phyloP scores from a whole-genome alignment of 2,329 filamentous ascomycete genomes.

The Fusarium buxicola region DNA sequence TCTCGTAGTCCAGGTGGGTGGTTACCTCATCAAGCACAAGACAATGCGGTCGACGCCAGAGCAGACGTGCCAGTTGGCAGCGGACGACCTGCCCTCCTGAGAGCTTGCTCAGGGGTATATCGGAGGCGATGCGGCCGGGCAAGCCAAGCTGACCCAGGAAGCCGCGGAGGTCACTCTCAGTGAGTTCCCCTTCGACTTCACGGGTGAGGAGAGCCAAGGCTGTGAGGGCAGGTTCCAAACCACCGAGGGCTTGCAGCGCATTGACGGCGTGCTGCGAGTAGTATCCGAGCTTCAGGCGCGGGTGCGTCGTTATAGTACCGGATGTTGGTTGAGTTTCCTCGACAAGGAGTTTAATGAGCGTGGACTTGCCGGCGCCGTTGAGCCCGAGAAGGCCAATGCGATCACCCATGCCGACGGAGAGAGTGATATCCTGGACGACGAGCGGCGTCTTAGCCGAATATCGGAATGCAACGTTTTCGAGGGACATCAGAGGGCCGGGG shows the following conservation, averaged over 20 bases:
- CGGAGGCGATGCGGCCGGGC: constrained; percentile 75
- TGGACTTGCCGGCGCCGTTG: constrained; percentile 87
- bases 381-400: constrained; percentile 81
- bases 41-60: constrained; percentile 76
- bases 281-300: constrained; percentile 77
- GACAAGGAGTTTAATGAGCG: constrained; percentile 78
- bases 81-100: constrained; percentile 83
- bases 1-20: constrained; percentile 87
- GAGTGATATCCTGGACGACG: constrained; percentile 71
- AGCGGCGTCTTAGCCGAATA: constrained; percentile 60
- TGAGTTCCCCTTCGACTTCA: constrained; percentile 63
- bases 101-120: constrained; percentile 77
- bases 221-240: constrained; percentile 64
- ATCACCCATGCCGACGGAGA: constrained; percentile 79
- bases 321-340: constrained; percentile 67
- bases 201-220: constrained; percentile 72
- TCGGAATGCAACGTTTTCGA: constrained; percentile 76
- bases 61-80: constrained; percentile 73
- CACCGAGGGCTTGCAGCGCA: constrained; percentile 68
- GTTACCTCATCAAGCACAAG: constrained; percentile 85
- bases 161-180: constrained; percentile 75
- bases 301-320: constrained; percentile 73
- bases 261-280: constrained; percentile 87
- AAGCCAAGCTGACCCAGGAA: constrained; percentile 77
- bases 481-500: constrained; percentile 76